These are phyloP conservation scores for Pisolithus thermaeus DNA, from an alignment of 1,284 basidiomycete genomes.

Conservation along the genomic window DNA sequence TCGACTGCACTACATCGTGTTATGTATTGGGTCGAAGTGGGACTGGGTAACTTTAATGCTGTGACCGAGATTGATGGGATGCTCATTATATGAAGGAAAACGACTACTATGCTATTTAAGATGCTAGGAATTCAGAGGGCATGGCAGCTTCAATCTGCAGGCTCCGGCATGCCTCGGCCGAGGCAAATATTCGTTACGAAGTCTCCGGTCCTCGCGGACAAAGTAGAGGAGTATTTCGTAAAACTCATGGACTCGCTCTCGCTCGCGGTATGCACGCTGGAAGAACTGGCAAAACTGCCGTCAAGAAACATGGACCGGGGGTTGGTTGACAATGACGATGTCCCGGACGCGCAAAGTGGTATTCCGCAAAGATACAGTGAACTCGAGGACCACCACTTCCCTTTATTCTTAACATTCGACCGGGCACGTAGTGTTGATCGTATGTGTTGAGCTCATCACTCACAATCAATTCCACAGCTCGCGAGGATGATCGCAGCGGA, in stretches of 20 bases:
- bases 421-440: conserved; percentile 35
- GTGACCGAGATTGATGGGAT: no score
- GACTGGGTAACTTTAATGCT: conserved; percentile 48
- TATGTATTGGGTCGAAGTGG: conserved; percentile 70
- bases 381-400: conserved; percentile 58
- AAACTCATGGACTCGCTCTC: conserved; percentile 47
- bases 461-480: conserved; percentile 3
- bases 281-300: conserved; percentile 32
- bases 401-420: conserved; percentile 65
- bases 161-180: conserved; percentile 32
- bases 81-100: conserved; percentile 44
- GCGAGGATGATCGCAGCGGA: conserved; percentile 19
- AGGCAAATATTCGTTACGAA: conserved; percentile 72
- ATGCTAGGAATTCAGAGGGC: conserved; percentile 60
- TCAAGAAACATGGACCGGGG: conserved; percentile 26
- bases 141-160: conserved; percentile 33
- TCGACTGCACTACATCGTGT: conserved; percentile 55
- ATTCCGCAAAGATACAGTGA: conserved; percentile 55
- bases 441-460: neutral
- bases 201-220: conserved; percentile 56
- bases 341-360: conserved; percentile 36
- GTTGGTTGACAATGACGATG: conserved; percentile 46
- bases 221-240: conserved; percentile 60
- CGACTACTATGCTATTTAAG: conserved; percentile 70
- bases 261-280: conserved; percentile 32